phyloP scores from a whole-genome alignment of 768 basidiomycete species.

The Termitomyces sp. region DNA sequence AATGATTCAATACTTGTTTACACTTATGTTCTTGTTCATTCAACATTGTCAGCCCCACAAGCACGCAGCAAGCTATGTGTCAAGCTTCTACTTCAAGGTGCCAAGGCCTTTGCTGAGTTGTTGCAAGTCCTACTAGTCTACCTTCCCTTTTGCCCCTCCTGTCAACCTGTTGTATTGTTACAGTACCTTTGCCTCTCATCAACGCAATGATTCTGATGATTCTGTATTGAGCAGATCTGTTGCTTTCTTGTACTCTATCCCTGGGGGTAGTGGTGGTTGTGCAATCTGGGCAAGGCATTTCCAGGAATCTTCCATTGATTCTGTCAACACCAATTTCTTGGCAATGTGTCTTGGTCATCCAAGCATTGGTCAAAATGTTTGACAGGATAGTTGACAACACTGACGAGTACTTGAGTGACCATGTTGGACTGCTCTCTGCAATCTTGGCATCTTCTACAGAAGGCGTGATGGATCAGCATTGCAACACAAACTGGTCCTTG shows the following conservation, averaged over 20 bases:
- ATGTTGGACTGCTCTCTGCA: constrained; percentile 50
- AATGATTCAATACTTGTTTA: no score
- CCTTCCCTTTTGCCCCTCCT: constrained; percentile 56
- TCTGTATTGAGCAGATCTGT: constrained; percentile 58
- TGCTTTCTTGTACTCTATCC: constrained; percentile 50
- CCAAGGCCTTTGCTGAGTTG: constrained; percentile 43
- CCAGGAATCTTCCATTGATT: constrained; percentile 59
- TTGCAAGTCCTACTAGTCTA: constrained; percentile 60
- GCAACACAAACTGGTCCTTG: constrained; percentile 32
- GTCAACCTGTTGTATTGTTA: constrained; percentile 72
- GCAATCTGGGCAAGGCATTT: constrained; percentile 59
- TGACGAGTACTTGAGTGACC: constrained; percentile 39
- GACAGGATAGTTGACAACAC: constrained; percentile 32
- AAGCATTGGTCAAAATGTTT: constrained; percentile 83
- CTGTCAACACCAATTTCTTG: constrained; percentile 62
- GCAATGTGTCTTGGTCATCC: constrained; percentile 59
- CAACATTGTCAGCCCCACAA: constrained; percentile 31
- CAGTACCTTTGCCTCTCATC: constrained; percentile 49
- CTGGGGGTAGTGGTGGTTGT: constrained; percentile 51
- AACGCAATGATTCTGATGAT: constrained; percentile 56
- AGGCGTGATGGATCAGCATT: constrained; percentile 25
- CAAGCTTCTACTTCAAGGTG: constrained; percentile 71
- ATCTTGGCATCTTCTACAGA: constrained; percentile 67
- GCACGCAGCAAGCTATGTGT: constrained; percentile 72
- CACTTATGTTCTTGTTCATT: constrained; percentile 69